Evolutionary conservation across 2,329 filamentous ascomycete genomes (phyloP), one percentile per base, ranked within the genome.

Genomic region (Passalora sequoiae): DNA sequence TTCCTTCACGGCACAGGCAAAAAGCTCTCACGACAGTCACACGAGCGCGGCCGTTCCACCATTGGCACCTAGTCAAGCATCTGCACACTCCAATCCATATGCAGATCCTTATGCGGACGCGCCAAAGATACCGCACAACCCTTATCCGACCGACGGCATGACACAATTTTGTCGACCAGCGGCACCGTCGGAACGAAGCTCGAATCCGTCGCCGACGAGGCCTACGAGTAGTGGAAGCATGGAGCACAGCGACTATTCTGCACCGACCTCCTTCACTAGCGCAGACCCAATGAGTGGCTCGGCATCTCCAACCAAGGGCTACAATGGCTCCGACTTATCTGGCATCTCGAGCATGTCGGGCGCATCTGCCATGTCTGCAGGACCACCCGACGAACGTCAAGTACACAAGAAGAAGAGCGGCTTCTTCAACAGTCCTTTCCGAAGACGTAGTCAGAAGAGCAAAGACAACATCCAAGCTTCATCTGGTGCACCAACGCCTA

Each of bases 81-180:
- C 49, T 7, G 49, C 44, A 4, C 51, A 50, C n/a, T 53, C 55
- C 2, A 53, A 51, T 15, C 50, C 51, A 4, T 54, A 56, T 22
- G 35, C 46, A n/a, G 71, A 69, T 43, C 81, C 89, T 51, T 76
- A 78, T 56, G 76, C 75, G 3, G 75, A 81, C 17, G 78, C 86
- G 47, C 74, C 81, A 3, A 68, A 79, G 10, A 78, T 94, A 2
- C 89, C 91, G 10, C 89, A 96, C 58, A 94, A 97, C 57, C 88
- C 92, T 7, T 96, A 96, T 62, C 89, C 91, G 0, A 80, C 84
- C 65, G 91, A 97, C 62, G 91, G 89, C 4, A 97, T 97, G 89
- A 96, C 91, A 0, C 94, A 97, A 79, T 84, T 96, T 50, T 97
- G 91, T 66, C 81, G 89, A 47, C 82, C 86, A 28, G 84, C 81